Evolutionary conservation across 2,329 filamentous ascomycete genomes (phyloP), one percentile per base, ranked within the genome.

Genomic region (Colletotrichum chrysophilum): DNA sequence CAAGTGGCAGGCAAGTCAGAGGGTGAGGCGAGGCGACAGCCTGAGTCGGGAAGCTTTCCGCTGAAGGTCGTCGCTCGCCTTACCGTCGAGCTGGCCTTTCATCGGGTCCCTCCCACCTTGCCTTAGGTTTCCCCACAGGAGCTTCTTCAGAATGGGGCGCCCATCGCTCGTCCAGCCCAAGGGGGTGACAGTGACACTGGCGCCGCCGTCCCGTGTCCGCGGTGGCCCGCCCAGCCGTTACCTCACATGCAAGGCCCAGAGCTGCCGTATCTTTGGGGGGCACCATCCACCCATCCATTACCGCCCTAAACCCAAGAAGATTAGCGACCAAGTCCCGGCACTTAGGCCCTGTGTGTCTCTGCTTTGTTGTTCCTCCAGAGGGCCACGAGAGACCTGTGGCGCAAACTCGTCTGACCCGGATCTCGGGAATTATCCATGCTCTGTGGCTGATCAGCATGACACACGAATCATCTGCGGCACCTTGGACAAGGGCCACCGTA

Each of bases 391-490:
- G 32, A 52, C 4, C 14, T 71, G 72, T 75, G 72, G 72, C 72
- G 72, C 69, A 72, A 13, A 32, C 14, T 34, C 24, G 38, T 56
- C 28, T 61, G 18, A 61, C 61, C 58, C 60, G 67, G 48, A 73
- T 73, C 43, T 75, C 61, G 52, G 71, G 48, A 58, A 38, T 26
- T 21, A 71, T 71, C 71, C 71, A 66, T 74, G 72, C 61, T 61
- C 28, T 64, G 69, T 73, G 69, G 69, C 69, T 75, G 62, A 36
- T 16, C 55, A 60, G 66, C 43, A 60, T 18, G 72, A 62, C 61
- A 71, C 72, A 75, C 68, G 70, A 70, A 34, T 48, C 65, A 34
- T 34, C 14, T 52, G 38, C 38, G 38, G 18, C 38, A 48, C 18
- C 38, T 48, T 48, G 38, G 18, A 48, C 38, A 48, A 48, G 38